Evolutionary conservation across 106 monocot species (phyloP).

Genomic region (Phalaenopsis aphrodite): DNA sequence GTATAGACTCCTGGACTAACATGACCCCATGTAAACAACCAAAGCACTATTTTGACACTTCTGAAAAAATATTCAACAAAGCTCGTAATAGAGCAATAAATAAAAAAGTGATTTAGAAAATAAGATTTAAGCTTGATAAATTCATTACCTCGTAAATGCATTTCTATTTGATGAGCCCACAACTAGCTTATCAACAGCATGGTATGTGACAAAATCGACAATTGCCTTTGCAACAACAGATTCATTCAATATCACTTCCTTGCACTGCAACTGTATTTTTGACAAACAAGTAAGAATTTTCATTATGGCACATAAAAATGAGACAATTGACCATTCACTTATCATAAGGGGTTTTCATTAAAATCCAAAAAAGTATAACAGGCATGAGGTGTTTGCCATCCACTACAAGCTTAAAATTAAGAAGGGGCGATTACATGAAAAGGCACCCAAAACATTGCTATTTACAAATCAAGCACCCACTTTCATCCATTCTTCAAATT

Average conservation of each 20-base stretch:
- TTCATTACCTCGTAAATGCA: slow-evolving; percentile 28
- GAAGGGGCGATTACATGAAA: too few species aligned
- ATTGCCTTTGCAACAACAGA: slow-evolving; percentile 42
- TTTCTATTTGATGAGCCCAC: slow-evolving; percentile 44
- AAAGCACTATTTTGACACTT: too few species aligned
- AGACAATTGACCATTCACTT: not conserved
- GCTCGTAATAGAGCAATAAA: not conserved
- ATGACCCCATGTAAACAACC: too few species aligned
- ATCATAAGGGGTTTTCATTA: not conserved
- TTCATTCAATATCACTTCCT: slow-evolving; percentile 51
- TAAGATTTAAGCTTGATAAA: not conserved
- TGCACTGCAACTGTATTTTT: slow-evolving; percentile 48
- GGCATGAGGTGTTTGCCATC: not conserved
- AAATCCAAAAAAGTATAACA: not conserved
- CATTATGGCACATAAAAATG: not conserved
- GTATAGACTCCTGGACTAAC: too few species aligned
- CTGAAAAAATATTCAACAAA: not conserved
- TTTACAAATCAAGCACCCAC: too few species aligned
- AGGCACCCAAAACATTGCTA: too few species aligned
- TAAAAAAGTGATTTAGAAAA: not conserved
- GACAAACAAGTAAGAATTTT: not conserved
- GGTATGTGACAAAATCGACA: slow-evolving; percentile 33
- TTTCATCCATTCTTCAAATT: too few species aligned
- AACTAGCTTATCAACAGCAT: slow-evolving; percentile 41
- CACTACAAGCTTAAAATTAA: not conserved